These are phyloP conservation scores for Lipomyces oligophaga DNA, from an alignment of 805 yeast species.

Conservation along the genomic window DNA sequence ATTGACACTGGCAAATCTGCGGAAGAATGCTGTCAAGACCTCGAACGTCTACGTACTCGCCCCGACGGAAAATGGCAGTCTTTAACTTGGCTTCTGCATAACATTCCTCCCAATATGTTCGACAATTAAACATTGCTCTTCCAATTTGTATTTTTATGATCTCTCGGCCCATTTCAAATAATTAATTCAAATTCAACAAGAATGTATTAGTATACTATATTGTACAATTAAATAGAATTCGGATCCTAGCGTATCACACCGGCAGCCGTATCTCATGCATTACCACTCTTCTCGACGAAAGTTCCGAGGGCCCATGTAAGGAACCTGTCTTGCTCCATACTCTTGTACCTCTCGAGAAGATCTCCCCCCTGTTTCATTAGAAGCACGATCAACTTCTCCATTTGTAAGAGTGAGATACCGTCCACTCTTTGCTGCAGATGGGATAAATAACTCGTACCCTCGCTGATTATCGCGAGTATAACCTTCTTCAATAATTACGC, in stretches of 20 bases:
- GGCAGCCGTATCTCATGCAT: no score
- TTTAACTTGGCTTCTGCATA: conserved; percentile 23
- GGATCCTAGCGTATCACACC: no score
- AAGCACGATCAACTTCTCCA: neutral
- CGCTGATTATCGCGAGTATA: conserved; percentile 21
- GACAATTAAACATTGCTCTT: conserved; percentile 3
- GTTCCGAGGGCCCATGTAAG: no score
- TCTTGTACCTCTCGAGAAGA: no score
- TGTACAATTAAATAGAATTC: no score
- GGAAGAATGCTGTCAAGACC: conserved; percentile 24
- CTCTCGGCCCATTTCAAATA: no score
- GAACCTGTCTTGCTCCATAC: no score
- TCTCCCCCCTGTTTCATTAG: neutral
- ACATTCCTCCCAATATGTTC: conserved; percentile 20
- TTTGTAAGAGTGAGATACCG: conserved; percentile 2
- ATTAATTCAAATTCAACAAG: no score
- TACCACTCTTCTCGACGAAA: no score
- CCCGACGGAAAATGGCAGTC: conserved; percentile 20
- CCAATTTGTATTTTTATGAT: conserved; percentile 1
- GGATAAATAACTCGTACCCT: conserved; percentile 23
- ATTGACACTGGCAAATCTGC: conserved; percentile 15
- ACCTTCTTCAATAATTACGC: conserved; percentile 19
- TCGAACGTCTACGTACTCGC: conserved; percentile 17
- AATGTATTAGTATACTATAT: no score
- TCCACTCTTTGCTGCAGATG: conserved; percentile 20